A percentile compares a stretch with the other conserved stretches of the same genome.
Evolutionary conservation across 2,329 filamentous ascomycete species (phyloP).

Genomic region (Teratosphaeriaceae sp.): DNA sequence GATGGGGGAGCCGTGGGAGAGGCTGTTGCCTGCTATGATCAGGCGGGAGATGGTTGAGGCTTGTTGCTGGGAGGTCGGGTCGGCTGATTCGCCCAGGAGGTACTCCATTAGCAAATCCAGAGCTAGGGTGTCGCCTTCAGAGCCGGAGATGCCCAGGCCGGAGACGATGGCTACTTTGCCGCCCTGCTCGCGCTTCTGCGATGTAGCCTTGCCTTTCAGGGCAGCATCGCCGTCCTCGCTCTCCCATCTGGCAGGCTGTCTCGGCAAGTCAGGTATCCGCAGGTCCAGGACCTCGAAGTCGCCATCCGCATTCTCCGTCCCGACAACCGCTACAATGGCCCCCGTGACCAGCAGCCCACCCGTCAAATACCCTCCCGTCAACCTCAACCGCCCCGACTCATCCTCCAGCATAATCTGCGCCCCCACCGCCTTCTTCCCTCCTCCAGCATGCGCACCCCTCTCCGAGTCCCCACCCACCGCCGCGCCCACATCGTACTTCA

Average conservation of each 20-base stretch:
- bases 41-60: conserved; percentile 70
- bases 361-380: conserved; percentile 65
- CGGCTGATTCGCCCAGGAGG: conserved; percentile 73
- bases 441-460: conserved; percentile 7
- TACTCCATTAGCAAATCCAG: conserved; percentile 78
- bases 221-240: conserved; percentile 46
- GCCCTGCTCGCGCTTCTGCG: conserved; percentile 38
- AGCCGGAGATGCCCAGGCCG: conserved; percentile 75
- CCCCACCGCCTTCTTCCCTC: conserved; percentile 12
- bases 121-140: conserved; percentile 65
- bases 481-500: conserved; percentile 43
- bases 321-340: conserved; percentile 88
- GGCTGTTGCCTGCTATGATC: conserved; percentile 86
- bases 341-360: conserved; percentile 77
- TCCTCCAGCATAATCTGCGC: conserved; percentile 79
- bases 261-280: conserved; percentile 77
- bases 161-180: conserved; percentile 84
- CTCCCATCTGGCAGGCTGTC: conserved; percentile 75
- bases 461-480: conserved; percentile 5
- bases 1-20: conserved; percentile 47
- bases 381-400: conserved; percentile 78
- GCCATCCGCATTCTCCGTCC: conserved; percentile 85
- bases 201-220: conserved; percentile 27
- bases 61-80: conserved; percentile 51
- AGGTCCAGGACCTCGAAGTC: conserved; percentile 90